Base-by-base conservation (phyloP, 805 yeast genomes). In the Candida silvicultrix region DNA sequence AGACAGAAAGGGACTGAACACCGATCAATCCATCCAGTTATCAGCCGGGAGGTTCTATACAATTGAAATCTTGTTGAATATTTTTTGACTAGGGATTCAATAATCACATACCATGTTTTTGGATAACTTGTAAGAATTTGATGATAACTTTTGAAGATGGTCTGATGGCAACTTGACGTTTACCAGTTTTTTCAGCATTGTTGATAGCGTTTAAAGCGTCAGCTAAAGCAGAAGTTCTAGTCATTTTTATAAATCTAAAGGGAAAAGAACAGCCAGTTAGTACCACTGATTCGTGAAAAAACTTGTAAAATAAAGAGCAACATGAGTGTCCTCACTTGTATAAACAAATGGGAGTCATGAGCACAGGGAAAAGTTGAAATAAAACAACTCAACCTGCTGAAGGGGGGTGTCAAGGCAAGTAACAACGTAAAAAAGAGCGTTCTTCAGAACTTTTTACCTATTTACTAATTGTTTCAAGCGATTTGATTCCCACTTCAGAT, bases 181-280 rank as follows among this genome's bases (percentile, higher is more conserved):
- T 89, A 74, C 96, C 96, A 75, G 95, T 82, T 78, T 88, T 90
- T 80, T 90, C 97, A 77, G 96, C 96, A 74, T 89, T 89, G 89
- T 88, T 86, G 75, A 88, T 89, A 66, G 95, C 82, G 75, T 89
- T 88, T 64, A 88, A 83, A 69, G 96, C 96, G 78, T 88, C 96
- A 69, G 95, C 95, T 73, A 88, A 84, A 72, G 85, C 96, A 64
- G 96, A 88, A 63, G 95, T 79, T 78, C 96, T 88, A 72, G 96
- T 85, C 96, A 89, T 88, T 68, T 66, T 77, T n/a, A n/a, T n/a
- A 11, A 25, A 39, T 39, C 32, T 16, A 16, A 41, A 23, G 15
- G 16, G 3, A 5, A 5, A 12, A 18, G n/a, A n/a, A n/a, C n/a
- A n/a, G n/a, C n/a, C 2, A 22, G 55, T 53, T 51, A 49, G 55